Percentiles rank a stretch among this genome's conserved stretches.
phyloP scores from a whole-genome alignment of 177 flowering plant genomes.

The Vitis hybrid region DNA sequence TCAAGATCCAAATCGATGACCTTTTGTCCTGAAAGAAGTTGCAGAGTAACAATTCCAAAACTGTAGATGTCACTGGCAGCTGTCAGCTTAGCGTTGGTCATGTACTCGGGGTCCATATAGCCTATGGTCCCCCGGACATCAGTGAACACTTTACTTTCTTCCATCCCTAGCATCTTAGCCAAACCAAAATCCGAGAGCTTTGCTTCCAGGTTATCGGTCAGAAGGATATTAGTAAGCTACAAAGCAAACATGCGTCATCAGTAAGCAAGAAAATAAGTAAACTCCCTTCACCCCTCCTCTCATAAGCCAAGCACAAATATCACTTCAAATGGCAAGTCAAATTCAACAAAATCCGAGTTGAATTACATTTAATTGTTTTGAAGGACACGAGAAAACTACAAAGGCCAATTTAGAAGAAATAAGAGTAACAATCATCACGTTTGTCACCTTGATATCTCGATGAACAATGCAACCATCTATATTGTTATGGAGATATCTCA shows the following conservation, averaged over 20 bases:
- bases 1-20: slow-evolving; percentile 66
- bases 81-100: slow-evolving; percentile 72
- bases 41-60: slow-evolving; percentile 66
- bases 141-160: slow-evolving; percentile 73
- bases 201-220: slow-evolving; percentile 56
- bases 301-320: neutral
- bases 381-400: no score
- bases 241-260: neutral
- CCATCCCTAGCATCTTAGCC: slow-evolving; percentile 70
- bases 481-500: slow-evolving; percentile 57
- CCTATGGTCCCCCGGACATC: slow-evolving; percentile 78
- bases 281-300: no score
- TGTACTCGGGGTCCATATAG: slow-evolving; percentile 82
- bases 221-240: slow-evolving; percentile 73
- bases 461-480: slow-evolving; percentile 72
- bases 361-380: no score
- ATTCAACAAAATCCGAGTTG: no score
- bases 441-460: slow-evolving; percentile 66
- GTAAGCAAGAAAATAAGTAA: neutral
- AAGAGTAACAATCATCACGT: neutral
- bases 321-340: neutral
- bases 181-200: slow-evolving; percentile 84
- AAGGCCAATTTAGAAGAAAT: no score
- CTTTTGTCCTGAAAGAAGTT: slow-evolving; percentile 65
- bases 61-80: slow-evolving; percentile 74